phyloP scores from a whole-genome alignment of 2,329 filamentous ascomycete genomes.

The Torrubiella hemipterigena region DNA sequence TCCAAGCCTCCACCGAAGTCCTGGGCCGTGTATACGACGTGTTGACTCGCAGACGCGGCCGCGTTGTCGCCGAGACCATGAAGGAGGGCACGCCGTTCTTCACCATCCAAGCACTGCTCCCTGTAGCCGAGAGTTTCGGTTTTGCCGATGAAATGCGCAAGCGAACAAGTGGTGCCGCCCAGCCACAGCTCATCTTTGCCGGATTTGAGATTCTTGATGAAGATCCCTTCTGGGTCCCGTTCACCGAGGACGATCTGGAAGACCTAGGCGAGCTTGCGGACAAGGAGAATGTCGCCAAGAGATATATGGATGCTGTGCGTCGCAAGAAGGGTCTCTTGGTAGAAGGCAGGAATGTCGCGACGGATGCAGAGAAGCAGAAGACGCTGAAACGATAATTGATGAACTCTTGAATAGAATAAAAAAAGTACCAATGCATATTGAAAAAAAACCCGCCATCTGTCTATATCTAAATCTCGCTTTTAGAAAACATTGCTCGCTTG shows the following conservation, averaged over 20 bases:
- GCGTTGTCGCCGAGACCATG: conserved; percentile 80
- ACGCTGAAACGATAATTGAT: conserved; percentile 44
- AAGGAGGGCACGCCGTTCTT: conserved; percentile 96
- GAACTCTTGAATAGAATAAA: no score
- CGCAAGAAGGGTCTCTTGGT: conserved; percentile 80
- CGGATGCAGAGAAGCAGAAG: conserved; percentile 87
- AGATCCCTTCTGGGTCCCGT: conserved; percentile 96
- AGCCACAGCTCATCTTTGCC: conserved; percentile 85
- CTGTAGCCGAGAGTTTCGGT: conserved; percentile 90
- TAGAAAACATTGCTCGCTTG: conserved; percentile 1
- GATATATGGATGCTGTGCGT: conserved; percentile 86
- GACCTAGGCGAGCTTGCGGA: conserved; percentile 91
- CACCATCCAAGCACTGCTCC: conserved; percentile 77
- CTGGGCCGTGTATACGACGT: conserved; percentile 92
- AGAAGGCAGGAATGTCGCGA: conserved; percentile 62
- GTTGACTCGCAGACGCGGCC: conserved; percentile 85
- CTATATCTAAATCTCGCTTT: background rate
- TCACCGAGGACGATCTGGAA: conserved; percentile 91
- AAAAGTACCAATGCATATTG: conserved; percentile 4
- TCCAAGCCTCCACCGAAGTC: conserved; percentile 91
- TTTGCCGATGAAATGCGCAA: conserved; percentile 96
- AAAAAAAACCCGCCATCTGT: conserved; percentile 5
- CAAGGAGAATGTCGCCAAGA: conserved; percentile 88
- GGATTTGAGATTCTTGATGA: conserved; percentile 90
- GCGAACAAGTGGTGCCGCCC: conserved; percentile 77